These are phyloP conservation scores for Pseudogymnoascus sp. DNA, from an alignment of 2,329 filamentous ascomycete species.

Conservation along the genomic window DNA sequence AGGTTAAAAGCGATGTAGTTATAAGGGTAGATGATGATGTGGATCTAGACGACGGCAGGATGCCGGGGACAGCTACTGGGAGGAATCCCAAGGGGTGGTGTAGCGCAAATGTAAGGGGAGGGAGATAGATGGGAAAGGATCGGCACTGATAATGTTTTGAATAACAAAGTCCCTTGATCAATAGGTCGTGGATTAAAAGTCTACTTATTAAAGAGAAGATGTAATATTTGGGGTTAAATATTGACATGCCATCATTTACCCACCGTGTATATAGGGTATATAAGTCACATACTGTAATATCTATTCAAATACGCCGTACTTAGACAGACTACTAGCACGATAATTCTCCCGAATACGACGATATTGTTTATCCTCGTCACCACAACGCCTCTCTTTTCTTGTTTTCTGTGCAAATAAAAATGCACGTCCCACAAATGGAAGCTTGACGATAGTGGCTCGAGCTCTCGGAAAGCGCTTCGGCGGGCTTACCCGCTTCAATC, in stretches of 20 bases:
- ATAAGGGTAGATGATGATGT: neutral
- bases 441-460: neutral
- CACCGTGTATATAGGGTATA: no score
- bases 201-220: no score
- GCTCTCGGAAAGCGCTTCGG: neutral
- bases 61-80: neutral
- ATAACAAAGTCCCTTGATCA: neutral
- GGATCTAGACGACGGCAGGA: neutral
- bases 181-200: no score
- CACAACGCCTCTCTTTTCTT: neutral
- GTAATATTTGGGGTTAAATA: no score
- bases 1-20: conserved; percentile 1
- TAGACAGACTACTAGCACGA: neutral
- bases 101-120: neutral
- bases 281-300: no score
- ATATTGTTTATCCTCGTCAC: neutral
- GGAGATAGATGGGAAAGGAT: neutral
- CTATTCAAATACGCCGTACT: neutral
- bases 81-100: neutral
- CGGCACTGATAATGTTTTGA: neutral
- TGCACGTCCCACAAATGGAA: neutral
- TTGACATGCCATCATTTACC: no score
- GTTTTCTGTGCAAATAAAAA: neutral
- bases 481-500: neutral
- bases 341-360: neutral